Conservation (phyloP, 176 grass and related monocot species). For the Oryza glaberrima region DNA sequence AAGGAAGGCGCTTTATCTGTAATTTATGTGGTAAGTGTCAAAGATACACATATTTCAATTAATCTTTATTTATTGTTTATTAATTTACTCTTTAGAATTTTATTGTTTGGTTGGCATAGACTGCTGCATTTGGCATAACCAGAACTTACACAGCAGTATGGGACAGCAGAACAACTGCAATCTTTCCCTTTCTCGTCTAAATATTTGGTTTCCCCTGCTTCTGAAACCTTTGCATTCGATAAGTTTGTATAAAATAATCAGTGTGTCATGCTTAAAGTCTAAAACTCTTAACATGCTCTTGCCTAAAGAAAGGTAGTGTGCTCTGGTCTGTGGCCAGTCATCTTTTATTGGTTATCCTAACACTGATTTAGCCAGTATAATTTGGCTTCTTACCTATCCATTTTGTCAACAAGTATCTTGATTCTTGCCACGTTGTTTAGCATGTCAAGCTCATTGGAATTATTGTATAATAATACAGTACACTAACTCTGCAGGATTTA, state of each 20-base stretch:
- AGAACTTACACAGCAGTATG: background rate
- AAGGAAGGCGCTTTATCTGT: constrained; percentile 78
- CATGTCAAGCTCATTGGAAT: background rate
- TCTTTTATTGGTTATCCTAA: background rate
- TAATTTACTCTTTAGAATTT: background rate
- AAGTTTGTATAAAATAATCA: background rate
- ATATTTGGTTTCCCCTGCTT: background rate
- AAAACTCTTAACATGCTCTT: background rate
- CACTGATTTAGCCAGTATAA: background rate
- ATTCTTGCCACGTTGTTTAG: background rate
- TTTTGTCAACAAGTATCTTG: background rate
- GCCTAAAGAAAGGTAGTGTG: background rate
- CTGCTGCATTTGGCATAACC: background rate
- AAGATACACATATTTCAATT: constrained; percentile 12
- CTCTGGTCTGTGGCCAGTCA: background rate
- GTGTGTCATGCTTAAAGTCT: background rate
- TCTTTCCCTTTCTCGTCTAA: background rate
- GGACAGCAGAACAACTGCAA: background rate
- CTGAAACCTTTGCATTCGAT: constrained; percentile 8
- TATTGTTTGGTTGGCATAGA: background rate
- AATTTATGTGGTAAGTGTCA: constrained; percentile 75
- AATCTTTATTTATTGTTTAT: constrained; percentile 20
- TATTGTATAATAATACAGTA: background rate
- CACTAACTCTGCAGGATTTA: constrained; percentile 57
- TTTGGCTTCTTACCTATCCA: background rate